Evolutionary conservation across 2,329 filamentous ascomycete species (phyloP), one percentile per base, ranked within the genome.

Genomic region (Cadophora gregata): DNA sequence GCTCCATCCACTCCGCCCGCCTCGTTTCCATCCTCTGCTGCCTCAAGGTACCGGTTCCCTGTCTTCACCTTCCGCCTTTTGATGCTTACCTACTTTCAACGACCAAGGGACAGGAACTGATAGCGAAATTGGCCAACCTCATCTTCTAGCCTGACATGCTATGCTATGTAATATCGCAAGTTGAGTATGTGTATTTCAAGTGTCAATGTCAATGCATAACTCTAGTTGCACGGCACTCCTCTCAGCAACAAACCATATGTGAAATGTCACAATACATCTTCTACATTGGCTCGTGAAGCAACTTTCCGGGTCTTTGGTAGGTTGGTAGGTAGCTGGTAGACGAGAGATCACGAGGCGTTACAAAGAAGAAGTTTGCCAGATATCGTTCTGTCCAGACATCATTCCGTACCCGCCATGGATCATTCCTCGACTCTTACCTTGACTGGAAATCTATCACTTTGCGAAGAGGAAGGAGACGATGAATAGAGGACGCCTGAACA

Each of bases 181-280:
- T 5, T 4, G n/a, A 31, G 29, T 25, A 4, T 25, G 16, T 19
- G 7, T 27, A 4, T 33, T 16, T n/a, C n/a, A n/a, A n/a, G n/a
- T 56, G 19, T 7, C 53, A 36, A 12, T 3, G 31, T 12, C 31
- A 56, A 31, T 21, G 7, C n/a, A 24, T 16, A 58, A 27, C n/a
- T 58, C 33, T n/a, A 21, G 31, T 24, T 36, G 4, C 29, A 9
- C 16, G 27, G 14, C 1, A 31, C 51, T 33, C 7, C 25, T 21
- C 31, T 38, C 9, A 33, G 29, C 33, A n/a, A 27, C 25, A 27
- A n/a, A 27, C 33, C 58, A 60, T 38, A 60, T 60, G 58, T 25
- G 58, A 58, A 45, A 59, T 8, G 21, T 53, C 48, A 19, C 56
- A 16, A 14, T n/a, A 42, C 24, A 59, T 16, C 16, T 36, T 5